Evolutionary conservation across 2,329 filamentous ascomycete genomes (phyloP), one percentile per base, ranked within the genome.

Genomic region (Clonostachys byssicola): DNA sequence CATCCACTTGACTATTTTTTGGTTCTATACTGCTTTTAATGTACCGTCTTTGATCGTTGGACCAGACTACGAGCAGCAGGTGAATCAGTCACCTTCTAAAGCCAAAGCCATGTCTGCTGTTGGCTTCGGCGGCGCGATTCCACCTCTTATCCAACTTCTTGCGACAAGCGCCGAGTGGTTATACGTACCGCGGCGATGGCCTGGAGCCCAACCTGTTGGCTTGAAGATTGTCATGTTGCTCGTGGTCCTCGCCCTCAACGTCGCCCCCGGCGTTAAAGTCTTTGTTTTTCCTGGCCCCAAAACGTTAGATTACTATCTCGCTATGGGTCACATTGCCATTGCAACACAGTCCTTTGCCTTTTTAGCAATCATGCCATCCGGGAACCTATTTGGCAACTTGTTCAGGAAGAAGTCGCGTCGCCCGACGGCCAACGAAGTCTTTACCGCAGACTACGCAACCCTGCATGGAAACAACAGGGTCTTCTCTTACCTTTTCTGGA

Each of bases 381-480:
- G 94, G 52, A 94, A 88, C 46, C 75, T 99, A 2, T 99, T 97
- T 53, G 94, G 95, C 51, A 97, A 91, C 69, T 99, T 99, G 66
- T 65, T 99, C 57, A 92, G 88, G 47, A 92, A 91, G 69, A 94
- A 96, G 61, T 90, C 89, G 13, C 85, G 94, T 43, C 87, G 86
- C 52, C 99, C 99, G 54, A 94, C 99, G 46, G 94, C 94, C 42
- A 97, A 92, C 61, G 94, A 99, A 70, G 99, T 95, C 0, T 99
- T 99, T 65, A 99, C 94, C 0, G 94, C 95, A 34, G 96, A 92
- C 65, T 99, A 86, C 66, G 91, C 94, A 10, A 85, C 82, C 14
- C 82, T 99, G 13, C 74, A 78, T 39, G 94, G 94, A 47, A 96
- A 96, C 55, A 92, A 97, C 65, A 91, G 94, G 83, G 94, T 90